These are phyloP conservation scores for Geum urbanum DNA, from an alignment of 306 rosid genomes.

Conservation along the genomic window DNA sequence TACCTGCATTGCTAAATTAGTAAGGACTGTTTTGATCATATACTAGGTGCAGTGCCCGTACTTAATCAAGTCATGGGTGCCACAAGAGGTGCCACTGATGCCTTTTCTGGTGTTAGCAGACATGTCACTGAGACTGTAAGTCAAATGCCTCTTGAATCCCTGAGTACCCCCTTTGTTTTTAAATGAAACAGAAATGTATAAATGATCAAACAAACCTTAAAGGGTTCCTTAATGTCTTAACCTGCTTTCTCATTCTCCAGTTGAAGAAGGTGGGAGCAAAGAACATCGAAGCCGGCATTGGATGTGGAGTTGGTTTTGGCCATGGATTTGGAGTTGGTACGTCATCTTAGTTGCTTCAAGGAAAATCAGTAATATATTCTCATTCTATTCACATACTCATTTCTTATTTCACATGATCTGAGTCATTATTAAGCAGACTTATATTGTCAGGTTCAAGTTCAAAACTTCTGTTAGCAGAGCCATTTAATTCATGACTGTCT, in stretches of 20 bases:
- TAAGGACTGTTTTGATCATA: not conserved
- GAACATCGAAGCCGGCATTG: conserved; percentile 77
- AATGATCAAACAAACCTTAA: not conserved
- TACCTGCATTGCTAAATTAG: not conserved
- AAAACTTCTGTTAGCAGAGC: not conserved
- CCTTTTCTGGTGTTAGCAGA: conserved; percentile 80
- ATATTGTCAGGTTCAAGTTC: not conserved
- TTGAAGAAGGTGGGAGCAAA: conserved; percentile 83
- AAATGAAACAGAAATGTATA: not conserved
- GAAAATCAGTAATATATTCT: not conserved
- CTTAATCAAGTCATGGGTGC: conserved; percentile 90
- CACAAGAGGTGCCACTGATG: conserved; percentile 91
- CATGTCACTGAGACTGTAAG: conserved; percentile 78
- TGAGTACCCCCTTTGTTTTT: not conserved
- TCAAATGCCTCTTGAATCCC: not conserved
- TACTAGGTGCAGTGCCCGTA: conserved; percentile 76
- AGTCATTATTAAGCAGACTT: not conserved
- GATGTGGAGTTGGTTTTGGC: conserved; percentile 96
- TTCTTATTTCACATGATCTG: not conserved
- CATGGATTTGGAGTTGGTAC: conserved; percentile 98
- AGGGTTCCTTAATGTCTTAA: not conserved
- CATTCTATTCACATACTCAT: not conserved
- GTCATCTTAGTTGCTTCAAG: conserved; percentile 21
- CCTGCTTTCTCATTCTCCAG: conserved; percentile 32
- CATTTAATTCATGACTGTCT: not conserved